A percentile compares a stretch with the other conserved stretches of the same genome.
These are phyloP conservation scores for Diaporthe sp. DNA, from an alignment of 2,329 filamentous ascomycete genomes.

Conservation along the genomic window DNA sequence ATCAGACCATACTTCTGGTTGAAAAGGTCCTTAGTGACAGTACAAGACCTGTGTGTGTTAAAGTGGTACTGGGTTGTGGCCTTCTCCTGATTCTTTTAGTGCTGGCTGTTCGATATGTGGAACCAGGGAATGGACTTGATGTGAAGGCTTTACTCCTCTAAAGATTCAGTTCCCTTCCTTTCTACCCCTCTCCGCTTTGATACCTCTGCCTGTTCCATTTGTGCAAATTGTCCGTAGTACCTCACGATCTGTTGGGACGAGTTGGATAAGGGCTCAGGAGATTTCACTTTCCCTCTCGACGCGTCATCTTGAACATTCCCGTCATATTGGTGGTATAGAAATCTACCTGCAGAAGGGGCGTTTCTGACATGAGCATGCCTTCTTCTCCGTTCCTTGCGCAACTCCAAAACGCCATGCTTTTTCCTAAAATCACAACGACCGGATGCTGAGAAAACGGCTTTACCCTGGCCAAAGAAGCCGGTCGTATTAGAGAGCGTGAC, in stretches of 20 bases:
- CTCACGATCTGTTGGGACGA: not conserved
- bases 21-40: no score
- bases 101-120: not conserved
- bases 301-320: not conserved
- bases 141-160: not conserved
- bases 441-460: not conserved
- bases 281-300: not conserved
- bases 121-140: not conserved
- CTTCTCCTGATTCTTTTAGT: not conserved
- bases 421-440: slow-evolving; percentile 1
- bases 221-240: not conserved
- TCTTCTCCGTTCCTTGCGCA: not conserved
- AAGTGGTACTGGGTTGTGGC: not conserved
- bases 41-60: not conserved
- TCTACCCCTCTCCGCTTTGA: no score
- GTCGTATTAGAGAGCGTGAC: not conserved
- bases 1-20: not conserved
- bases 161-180: no score
- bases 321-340: not conserved
- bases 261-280: not conserved
- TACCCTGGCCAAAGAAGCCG: not conserved
- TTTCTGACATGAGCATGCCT: not conserved
- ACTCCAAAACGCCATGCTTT: slow-evolving; percentile 32
- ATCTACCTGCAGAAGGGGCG: not conserved
- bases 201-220: no score